Evolutionary conservation across 1,284 basidiomycete species (phyloP).

Genomic region (Bondarzewia mesenterica): DNA sequence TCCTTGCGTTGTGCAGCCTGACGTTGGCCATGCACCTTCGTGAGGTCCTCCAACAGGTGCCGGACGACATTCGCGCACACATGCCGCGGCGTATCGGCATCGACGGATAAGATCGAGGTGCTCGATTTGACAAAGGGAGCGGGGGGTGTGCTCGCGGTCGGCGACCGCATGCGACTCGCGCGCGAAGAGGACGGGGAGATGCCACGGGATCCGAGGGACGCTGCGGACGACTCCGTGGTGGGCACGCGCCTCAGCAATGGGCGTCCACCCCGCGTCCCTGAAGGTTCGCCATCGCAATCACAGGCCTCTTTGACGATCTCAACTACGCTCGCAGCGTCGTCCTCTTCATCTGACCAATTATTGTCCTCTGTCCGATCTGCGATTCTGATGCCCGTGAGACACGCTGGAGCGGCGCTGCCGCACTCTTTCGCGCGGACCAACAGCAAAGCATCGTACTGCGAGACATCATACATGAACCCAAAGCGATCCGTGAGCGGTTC

Average conservation of each 20-base stretch:
- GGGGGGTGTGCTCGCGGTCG: background rate
- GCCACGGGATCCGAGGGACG: conserved; percentile 18
- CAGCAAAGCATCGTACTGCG: conserved; percentile 73
- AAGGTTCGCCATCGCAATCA: conserved; percentile 39
- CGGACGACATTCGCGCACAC: conserved; percentile 73
- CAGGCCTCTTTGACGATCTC: conserved; percentile 57
- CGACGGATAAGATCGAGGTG: conserved; percentile 48
- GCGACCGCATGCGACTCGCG: background rate
- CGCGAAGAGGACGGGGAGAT: conserved; percentile 44
- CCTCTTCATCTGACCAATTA: conserved; percentile 60
- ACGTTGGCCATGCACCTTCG: conserved; percentile 77
- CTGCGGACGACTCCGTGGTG: conserved; percentile 2
- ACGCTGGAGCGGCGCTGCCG: conserved; percentile 70
- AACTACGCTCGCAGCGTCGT: conserved; percentile 24
- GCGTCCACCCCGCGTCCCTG: conserved; percentile 18
- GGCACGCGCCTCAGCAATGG: conserved; percentile 16
- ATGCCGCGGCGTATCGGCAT: conserved; percentile 54
- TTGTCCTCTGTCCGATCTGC: conserved; percentile 74
- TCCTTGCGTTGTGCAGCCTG: conserved; percentile 69
- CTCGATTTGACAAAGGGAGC: conserved; percentile 21
- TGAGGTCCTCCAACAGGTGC: conserved; percentile 72
- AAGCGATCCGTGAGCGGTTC: conserved; percentile 85
- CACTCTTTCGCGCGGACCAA: conserved; percentile 69
- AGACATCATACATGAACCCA: conserved; percentile 90
- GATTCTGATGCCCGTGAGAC: conserved; percentile 80